These are phyloP conservation scores for Mikania micrantha DNA, from an alignment of 129 eudicot species.

Conservation along the genomic window DNA sequence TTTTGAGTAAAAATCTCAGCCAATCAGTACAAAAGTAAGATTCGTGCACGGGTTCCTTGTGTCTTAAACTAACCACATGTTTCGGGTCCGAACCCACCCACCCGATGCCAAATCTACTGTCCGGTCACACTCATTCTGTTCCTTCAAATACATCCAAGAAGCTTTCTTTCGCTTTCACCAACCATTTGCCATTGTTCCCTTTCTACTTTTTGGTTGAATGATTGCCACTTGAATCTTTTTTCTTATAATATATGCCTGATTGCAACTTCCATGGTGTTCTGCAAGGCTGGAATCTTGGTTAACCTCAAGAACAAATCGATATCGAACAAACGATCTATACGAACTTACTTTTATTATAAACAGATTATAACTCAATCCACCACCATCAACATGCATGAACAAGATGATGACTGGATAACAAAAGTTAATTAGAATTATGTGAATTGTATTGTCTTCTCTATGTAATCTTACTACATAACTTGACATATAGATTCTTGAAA, in stretches of 20 bases:
- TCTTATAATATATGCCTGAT: slow-evolving; percentile 21
- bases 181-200: slow-evolving; percentile 28
- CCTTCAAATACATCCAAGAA: slow-evolving; percentile 24
- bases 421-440: not conserved
- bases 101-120: slow-evolving; percentile 21
- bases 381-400: slow-evolving; percentile 16
- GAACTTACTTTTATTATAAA: too few species aligned
- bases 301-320: too few species aligned
- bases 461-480: slow-evolving; percentile 21
- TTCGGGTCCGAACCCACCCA: slow-evolving; percentile 12
- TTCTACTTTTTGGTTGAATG: slow-evolving; percentile 26
- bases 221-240: slow-evolving; percentile 31
- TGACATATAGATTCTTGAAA: slow-evolving; percentile 9
- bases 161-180: slow-evolving; percentile 28
- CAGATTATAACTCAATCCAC: slow-evolving; percentile 18
- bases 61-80: slow-evolving; percentile 16
- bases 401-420: slow-evolving; percentile 1
- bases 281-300: slow-evolving; percentile 15
- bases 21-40: not conserved
- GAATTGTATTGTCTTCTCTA: slow-evolving; percentile 19
- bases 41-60: slow-evolving; percentile 7
- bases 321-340: too few species aligned
- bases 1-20: slow-evolving; percentile 3
- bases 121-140: slow-evolving; percentile 13
- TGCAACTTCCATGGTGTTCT: slow-evolving; percentile 22